These are phyloP conservation scores for Dryadomyces quercus-mongolicae DNA, from an alignment of 2,329 filamentous ascomycete species.

Conservation along the genomic window DNA sequence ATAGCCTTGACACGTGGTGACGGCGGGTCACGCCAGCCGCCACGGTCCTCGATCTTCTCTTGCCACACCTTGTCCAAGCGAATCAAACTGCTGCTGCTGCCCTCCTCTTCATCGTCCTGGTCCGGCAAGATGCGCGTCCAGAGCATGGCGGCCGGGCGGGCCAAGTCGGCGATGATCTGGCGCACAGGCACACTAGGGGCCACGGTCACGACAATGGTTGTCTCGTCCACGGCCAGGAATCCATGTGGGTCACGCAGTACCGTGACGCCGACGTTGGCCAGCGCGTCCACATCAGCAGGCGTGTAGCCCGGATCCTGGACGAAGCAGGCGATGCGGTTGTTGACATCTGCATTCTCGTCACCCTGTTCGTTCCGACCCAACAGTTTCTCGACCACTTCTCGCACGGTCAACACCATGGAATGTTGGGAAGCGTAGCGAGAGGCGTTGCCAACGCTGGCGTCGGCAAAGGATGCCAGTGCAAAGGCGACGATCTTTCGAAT, in stretches of 20 bases:
- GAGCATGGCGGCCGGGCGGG: slow-evolving; percentile 19
- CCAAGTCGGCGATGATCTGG: slow-evolving; percentile 21
- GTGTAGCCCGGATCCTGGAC: slow-evolving; percentile 18
- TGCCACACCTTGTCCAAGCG: background rate
- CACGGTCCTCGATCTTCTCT: background rate
- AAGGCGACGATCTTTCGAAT: slow-evolving; percentile 11
- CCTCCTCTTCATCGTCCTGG: background rate
- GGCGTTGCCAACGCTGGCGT: slow-evolving; percentile 1
- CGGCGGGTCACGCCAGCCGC: slow-evolving; percentile 9
- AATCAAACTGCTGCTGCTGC: background rate
- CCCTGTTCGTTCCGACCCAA: background rate
- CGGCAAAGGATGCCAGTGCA: slow-evolving; percentile 8
- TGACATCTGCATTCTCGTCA: background rate
- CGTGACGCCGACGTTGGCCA: slow-evolving; percentile 14
- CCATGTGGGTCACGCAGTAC: slow-evolving; percentile 19
- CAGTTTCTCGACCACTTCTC: slow-evolving; percentile 9
- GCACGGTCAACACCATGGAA: slow-evolving; percentile 11
- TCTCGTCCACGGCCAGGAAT: slow-evolving; percentile 20
- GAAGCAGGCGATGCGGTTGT: slow-evolving; percentile 8
- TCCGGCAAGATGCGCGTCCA: slow-evolving; percentile 8
- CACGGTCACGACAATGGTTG: slow-evolving; percentile 17
- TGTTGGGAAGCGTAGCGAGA: slow-evolving; percentile 9
- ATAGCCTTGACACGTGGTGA: slow-evolving; percentile 11
- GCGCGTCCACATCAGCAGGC: slow-evolving; percentile 11
- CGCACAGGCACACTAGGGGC: slow-evolving; percentile 17